Base-by-base conservation (phyloP, 306 rosid species). In the Boehmeria nivea region DNA sequence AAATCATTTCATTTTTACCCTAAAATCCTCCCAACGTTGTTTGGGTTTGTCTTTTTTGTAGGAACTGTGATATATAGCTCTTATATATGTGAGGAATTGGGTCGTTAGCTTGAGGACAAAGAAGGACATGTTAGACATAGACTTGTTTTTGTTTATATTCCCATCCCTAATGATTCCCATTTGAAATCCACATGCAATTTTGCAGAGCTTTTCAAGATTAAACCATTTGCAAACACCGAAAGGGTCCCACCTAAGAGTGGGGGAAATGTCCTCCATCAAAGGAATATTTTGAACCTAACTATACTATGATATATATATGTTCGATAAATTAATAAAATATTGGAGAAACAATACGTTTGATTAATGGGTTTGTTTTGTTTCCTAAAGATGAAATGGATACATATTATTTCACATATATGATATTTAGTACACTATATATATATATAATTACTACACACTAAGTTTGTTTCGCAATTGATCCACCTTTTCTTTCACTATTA, bases 1-100 rank as follows among this genome's bases (percentile, higher is more conserved):
- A 72, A 72, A 72, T 67, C 73, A 72, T 72, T 61, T 59, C 70
- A 36, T 22, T 42, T 55, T 67, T 72, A 64, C 38, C 69, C 53
- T 11, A 21, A 54, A 19, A 15, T n/a, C 64, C 23, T 24, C 21
- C 6, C 22, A 46, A 34, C 44, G 64, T 60, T 15, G 39, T 55
- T 56, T 33, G 44, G 16, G 18, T 43, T 50, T 67, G 73, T 67
- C 78, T 61, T 51, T 28, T 14, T 15, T n/a, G n/a, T 54, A 28
- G 56, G 59, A 54, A 34, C 11, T 33, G 56, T 50, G 66, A 15
- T 34, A 11, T 46, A 11, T 40, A 11, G 38, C 5, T 33, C 1
- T 14, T 16, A 33, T 38, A 33, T 55, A 18, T 19, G 20, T 61
- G 13, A 8, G 24, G 24, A 12, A 4, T 17, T n/a, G 24, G 40